phyloP scores from a whole-genome alignment of 2,329 filamentous ascomycete species.

The Arthrobotrys iridis region DNA sequence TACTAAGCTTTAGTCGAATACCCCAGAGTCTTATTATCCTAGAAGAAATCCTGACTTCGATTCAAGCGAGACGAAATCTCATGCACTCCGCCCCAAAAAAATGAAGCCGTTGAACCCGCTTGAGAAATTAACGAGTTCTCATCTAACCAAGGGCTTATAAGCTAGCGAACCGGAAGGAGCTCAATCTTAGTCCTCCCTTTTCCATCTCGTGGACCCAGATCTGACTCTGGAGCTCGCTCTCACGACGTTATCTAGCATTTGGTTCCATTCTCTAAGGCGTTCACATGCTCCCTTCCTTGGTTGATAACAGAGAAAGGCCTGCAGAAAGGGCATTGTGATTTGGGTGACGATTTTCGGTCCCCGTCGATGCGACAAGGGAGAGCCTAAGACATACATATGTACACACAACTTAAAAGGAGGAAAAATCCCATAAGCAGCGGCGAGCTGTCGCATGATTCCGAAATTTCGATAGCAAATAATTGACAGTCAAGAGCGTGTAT shows the following conservation, averaged over 20 bases:
- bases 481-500: not conserved
- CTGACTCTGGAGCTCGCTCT: constrained; percentile 41
- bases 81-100: not conserved
- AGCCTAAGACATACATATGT: constrained; percentile 5
- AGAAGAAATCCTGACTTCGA: constrained; percentile 8
- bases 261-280: not conserved
- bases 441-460: constrained; percentile 9
- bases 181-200: constrained; percentile 12
- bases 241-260: constrained; percentile 28
- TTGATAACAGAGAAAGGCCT: not conserved
- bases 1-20: constrained; percentile 18
- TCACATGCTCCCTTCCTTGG: constrained; percentile 10
- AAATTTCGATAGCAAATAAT: not conserved
- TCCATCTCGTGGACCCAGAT: not conserved
- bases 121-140: constrained; percentile 15
- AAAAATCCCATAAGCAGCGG: not conserved
- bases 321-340: constrained; percentile 32
- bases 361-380: not conserved
- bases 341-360: constrained; percentile 29
- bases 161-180: constrained; percentile 32
- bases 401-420: not conserved
- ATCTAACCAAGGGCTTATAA: constrained; percentile 1
- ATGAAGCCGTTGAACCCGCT: not conserved
- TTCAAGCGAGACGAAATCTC: not conserved
- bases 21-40: constrained; percentile 35